A percentile compares a stretch with the other conserved stretches of the same genome.
These are phyloP conservation scores for Phytopythium montanum DNA, from an alignment of 352 stramenopile genomes.

Conservation along the genomic window DNA sequence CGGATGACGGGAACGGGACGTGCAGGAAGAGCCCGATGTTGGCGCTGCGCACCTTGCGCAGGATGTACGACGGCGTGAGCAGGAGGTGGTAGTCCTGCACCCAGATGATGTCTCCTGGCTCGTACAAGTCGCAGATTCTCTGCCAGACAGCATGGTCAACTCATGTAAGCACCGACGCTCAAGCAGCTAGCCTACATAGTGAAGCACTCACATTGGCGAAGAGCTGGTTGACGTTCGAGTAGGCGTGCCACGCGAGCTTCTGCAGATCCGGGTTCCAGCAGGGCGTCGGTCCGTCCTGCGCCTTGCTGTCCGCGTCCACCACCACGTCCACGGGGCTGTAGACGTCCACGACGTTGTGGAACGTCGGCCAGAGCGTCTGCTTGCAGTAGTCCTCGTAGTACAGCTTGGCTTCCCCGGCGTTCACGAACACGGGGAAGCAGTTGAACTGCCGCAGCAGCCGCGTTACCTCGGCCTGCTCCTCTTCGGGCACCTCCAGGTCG, in stretches of 20 bases:
- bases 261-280: conserved; percentile 66
- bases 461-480: conserved; percentile 46
- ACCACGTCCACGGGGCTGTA: conserved; percentile 77
- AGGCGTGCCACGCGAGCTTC: conserved; percentile 88
- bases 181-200: conserved; percentile 81
- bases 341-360: conserved; percentile 95
- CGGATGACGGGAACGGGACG: conserved; percentile 97
- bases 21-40: conserved; percentile 98
- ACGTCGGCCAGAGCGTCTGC: conserved; percentile 94
- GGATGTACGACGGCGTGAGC: conserved; percentile 95
- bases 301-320: conserved; percentile 14
- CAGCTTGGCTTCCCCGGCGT: conserved; percentile 46
- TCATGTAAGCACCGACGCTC: background rate
- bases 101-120: conserved; percentile 92
- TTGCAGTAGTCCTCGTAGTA: conserved; percentile 96
- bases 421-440: conserved; percentile 66
- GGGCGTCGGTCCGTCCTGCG: conserved; percentile 16
- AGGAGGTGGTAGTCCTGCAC: conserved; percentile 98
- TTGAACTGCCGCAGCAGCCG: conserved; percentile 50
- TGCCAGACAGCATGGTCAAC: conserved; percentile 9
- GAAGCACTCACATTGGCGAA: conserved; percentile 60
- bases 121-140: conserved; percentile 74
- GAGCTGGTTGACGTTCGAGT: conserved; percentile 94
- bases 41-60: conserved; percentile 75
- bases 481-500: conserved; percentile 43